Conservation (phyloP, 208 protist species). For the Wallacemonas collosoma region DNA sequence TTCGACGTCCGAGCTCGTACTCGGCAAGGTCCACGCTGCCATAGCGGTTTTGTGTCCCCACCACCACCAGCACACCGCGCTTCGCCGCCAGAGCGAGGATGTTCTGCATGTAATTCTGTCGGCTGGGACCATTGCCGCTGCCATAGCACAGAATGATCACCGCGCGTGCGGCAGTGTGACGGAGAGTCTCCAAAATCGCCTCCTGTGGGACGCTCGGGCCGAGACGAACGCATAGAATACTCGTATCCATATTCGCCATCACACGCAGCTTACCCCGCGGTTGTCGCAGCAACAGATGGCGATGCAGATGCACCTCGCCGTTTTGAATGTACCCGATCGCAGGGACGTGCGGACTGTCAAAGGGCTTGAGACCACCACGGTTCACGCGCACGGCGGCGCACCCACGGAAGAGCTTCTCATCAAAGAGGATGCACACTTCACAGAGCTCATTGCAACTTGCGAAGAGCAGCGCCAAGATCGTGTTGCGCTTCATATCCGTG, state of each 20-base stretch:
- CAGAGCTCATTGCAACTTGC: slow-evolving; percentile 84
- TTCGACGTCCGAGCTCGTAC: slow-evolving; percentile 79
- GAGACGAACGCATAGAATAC: slow-evolving; percentile 64
- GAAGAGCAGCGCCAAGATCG: slow-evolving; percentile 83
- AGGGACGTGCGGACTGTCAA: slow-evolving; percentile 91
- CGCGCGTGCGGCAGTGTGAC: slow-evolving; percentile 56
- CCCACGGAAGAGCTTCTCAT: slow-evolving; percentile 93
- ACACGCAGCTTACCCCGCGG: slow-evolving; percentile 56
- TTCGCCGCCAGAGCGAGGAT: slow-evolving; percentile 57
- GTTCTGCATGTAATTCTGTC: slow-evolving; percentile 65
- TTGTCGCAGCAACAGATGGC: slow-evolving; percentile 42
- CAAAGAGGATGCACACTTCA: slow-evolving; percentile 96
- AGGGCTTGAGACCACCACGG: slow-evolving; percentile 83
- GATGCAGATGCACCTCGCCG: slow-evolving; percentile 47
- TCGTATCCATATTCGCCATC: slow-evolving; percentile 43
- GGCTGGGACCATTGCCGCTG: slow-evolving; percentile 90
- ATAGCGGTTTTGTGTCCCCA: slow-evolving; percentile 89
- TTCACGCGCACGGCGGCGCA: slow-evolving; percentile 90
- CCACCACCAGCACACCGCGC: slow-evolving; percentile 89
- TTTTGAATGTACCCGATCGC: slow-evolving; percentile 81
- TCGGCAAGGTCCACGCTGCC: slow-evolving; percentile 56
- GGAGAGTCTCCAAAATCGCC: slow-evolving; percentile 22
- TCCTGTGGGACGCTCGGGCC: slow-evolving; percentile 73
- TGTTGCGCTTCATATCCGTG: slow-evolving; percentile 90
- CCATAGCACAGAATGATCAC: slow-evolving; percentile 94